Percentiles rank a stretch among this genome's conserved stretches.
These are phyloP conservation scores for Ophiostoma pallidulum DNA, from an alignment of 2,329 filamentous ascomycete genomes.

Conservation along the genomic window DNA sequence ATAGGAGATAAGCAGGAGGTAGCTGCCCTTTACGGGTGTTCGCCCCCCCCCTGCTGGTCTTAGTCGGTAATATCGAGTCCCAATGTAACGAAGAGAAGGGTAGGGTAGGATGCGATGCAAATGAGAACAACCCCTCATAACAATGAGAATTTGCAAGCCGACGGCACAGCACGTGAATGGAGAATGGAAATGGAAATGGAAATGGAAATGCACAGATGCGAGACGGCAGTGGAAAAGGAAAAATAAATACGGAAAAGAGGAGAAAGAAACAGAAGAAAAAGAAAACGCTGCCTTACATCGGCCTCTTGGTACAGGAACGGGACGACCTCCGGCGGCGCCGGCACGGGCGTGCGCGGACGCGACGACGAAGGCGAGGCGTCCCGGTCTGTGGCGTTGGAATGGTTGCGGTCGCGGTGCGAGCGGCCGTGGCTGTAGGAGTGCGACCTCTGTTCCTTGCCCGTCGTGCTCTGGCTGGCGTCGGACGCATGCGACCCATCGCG, in stretches of 20 bases:
- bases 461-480: slow-evolving; percentile 52
- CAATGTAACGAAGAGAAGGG: no score
- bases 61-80: no score
- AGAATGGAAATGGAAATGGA: no score
- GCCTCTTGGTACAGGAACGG: slow-evolving; percentile 94
- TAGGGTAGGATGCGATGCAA: no score
- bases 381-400: slow-evolving; percentile 65
- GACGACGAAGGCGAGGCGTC: slow-evolving; percentile 68
- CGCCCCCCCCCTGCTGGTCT: no score
- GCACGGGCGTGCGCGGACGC: slow-evolving; percentile 73
- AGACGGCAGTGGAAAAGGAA: no score
- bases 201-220: no score
- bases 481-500: slow-evolving; percentile 69
- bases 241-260: background rate
- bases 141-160: no score
- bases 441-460: slow-evolving; percentile 51
- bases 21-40: no score
- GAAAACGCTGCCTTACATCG: slow-evolving; percentile 46
- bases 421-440: slow-evolving; percentile 53
- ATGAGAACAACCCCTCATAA: no score
- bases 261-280: slow-evolving; percentile 5
- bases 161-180: no score
- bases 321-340: slow-evolving; percentile 85
- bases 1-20: no score
- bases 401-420: slow-evolving; percentile 64